phyloP scores from a whole-genome alignment of 1,284 basidiomycete species.

The Trametes sp. region DNA sequence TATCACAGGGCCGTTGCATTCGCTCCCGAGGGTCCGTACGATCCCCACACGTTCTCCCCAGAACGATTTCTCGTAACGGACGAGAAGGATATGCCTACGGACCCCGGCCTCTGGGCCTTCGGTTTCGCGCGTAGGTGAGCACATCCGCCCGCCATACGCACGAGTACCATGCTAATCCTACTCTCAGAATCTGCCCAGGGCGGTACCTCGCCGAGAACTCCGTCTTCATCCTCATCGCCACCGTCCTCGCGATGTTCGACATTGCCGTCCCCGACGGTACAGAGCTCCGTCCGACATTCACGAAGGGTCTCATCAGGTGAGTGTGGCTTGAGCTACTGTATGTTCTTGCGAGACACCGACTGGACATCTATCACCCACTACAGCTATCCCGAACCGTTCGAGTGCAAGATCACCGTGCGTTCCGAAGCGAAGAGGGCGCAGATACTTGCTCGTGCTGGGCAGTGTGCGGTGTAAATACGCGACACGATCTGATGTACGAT shows the following conservation, averaged over 20 bases:
- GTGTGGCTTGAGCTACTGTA: background rate
- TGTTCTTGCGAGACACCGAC: no score
- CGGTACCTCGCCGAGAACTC: constrained; percentile 36
- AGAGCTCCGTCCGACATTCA: constrained; percentile 14
- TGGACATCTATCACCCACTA: background rate
- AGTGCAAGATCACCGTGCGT: background rate
- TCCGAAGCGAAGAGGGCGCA: background rate
- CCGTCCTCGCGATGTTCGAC: constrained; percentile 35
- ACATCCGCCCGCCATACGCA: background rate
- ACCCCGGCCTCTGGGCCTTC: constrained; percentile 29
- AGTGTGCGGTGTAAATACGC: background rate
- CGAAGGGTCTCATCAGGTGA: constrained; percentile 29
- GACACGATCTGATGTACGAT: no score
- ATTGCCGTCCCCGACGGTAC: constrained; percentile 26
- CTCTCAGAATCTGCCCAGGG: constrained; percentile 36
- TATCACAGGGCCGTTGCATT: constrained; percentile 37
- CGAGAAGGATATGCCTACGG: constrained; percentile 13
- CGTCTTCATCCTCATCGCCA: constrained; percentile 36
- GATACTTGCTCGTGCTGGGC: background rate
- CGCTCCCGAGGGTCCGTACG: constrained; percentile 30
- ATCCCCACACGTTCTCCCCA: constrained; percentile 37
- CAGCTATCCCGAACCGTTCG: constrained; percentile 32
- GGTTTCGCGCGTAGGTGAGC: constrained; percentile 32
- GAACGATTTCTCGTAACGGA: constrained; percentile 34
- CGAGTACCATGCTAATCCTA: background rate